Conservation (phyloP, 2,329 filamentous ascomycete genomes). For the Macroventuria anomochaeta region DNA sequence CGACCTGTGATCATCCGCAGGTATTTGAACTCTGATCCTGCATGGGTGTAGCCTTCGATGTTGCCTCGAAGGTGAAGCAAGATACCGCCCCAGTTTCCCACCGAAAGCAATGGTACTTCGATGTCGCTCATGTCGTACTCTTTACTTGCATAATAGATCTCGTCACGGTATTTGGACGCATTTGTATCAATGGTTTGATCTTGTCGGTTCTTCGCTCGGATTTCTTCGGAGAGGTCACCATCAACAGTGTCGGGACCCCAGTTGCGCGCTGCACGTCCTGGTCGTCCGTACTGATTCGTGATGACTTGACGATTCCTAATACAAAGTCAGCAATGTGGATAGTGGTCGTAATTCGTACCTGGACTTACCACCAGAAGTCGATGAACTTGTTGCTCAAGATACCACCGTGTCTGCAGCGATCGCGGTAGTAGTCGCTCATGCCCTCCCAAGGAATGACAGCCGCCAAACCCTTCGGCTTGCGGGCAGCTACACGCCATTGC, state of each 20-base stretch:
- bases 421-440: slow-evolving; percentile 62
- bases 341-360: not conserved
- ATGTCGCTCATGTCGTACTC: slow-evolving; percentile 71
- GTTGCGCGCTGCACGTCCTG: slow-evolving; percentile 57
- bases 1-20: slow-evolving; percentile 72
- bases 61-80: slow-evolving; percentile 73
- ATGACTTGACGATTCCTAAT: slow-evolving; percentile 70
- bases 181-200: slow-evolving; percentile 44
- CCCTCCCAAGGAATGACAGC: slow-evolving; percentile 64
- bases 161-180: slow-evolving; percentile 64
- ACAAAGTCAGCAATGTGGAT: not conserved
- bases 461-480: slow-evolving; percentile 58
- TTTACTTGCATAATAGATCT: slow-evolving; percentile 68
- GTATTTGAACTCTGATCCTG: slow-evolving; percentile 71
- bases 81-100: slow-evolving; percentile 76
- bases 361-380: slow-evolving; percentile 63
- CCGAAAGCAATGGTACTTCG: slow-evolving; percentile 69
- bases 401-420: slow-evolving; percentile 51
- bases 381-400: slow-evolving; percentile 48
- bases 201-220: slow-evolving; percentile 57
- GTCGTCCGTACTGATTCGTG: slow-evolving; percentile 70
- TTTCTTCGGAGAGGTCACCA: slow-evolving; percentile 62
- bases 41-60: slow-evolving; percentile 68
- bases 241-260: slow-evolving; percentile 65
- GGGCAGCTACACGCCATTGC: slow-evolving; percentile 62